Base-by-base conservation (phyloP, 1,284 basidiomycete genomes). In the Porogramme epimiltina region DNA sequence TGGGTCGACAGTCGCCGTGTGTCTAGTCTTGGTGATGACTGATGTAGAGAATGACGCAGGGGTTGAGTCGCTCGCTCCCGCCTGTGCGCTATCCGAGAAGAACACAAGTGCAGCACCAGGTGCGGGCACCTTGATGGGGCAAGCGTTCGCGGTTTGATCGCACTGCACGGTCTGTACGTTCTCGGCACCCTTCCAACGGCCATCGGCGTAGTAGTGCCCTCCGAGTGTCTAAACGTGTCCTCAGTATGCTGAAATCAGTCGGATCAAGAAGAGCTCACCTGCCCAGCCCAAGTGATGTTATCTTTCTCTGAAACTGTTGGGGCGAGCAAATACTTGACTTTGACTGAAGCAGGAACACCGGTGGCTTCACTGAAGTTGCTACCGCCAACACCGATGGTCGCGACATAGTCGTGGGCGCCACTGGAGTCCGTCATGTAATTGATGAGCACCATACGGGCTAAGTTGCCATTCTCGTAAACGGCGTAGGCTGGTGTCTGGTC, bases 271-370 rank as follows among this genome's bases (percentile, higher is more conserved):
- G 5, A 16, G 34, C 63, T 18, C 23, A 52, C 61, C 59, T 67
- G 66, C 1, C 78, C 78, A n/a, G 79, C 82, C 87, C 89, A 92
- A 0, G 83, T 87, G 59, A 89, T 83, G 65, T 88, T 84, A 52
- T 73, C 74, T 62, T 86, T 87, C 57, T 83, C 78, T 2, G 79
- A 70, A 0, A 89, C 82, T 1, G 68, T 79, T 0, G 67, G 60
- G 3, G 84, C 78, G 1, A 64, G 58, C 15, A 87, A 72, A 60
- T 82, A 81, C 78, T 84, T 84, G 38, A 68, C 66, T 38, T 58
- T 53, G 38, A 87, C 74, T 55, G 72, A 64, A 52, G 67, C 52
- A 8, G 79, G 79, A 1, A 70, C 70, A 26, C 60, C 64, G 43
- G 59, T 66, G 22, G 63, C 38, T 59, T 67, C 68, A 36, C 62